phyloP scores from a whole-genome alignment of 352 stramenopile genomes.

The Phytophthora meadii region DNA sequence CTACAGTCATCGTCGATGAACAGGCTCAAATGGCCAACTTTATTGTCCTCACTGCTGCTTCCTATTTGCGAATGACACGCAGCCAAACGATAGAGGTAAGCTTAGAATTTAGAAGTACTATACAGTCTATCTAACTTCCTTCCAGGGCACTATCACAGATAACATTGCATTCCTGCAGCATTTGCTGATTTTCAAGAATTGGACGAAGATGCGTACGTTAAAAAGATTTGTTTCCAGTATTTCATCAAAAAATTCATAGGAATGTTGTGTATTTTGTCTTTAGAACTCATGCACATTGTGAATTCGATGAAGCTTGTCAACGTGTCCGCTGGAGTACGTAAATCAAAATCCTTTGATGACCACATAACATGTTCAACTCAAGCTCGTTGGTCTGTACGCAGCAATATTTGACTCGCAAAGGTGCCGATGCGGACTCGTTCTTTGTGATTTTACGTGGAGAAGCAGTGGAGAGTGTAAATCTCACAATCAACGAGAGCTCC shows the following conservation, averaged over 20 bases:
- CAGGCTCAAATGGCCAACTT: slow-evolving; percentile 79
- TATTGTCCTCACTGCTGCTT: slow-evolving; percentile 83
- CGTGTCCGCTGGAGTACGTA: slow-evolving; percentile 55
- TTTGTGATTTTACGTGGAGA: slow-evolving; percentile 80
- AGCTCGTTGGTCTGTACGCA: slow-evolving; percentile 21
- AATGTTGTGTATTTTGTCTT: background rate
- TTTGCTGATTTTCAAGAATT: slow-evolving; percentile 78
- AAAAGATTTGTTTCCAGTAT: no score
- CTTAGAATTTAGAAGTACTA: no score
- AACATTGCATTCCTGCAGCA: slow-evolving; percentile 87
- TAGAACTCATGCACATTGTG: slow-evolving; percentile 86
- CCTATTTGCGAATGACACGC: slow-evolving; percentile 83
- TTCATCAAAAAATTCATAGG: background rate
- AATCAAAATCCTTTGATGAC: background rate
- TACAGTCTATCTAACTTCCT: no score
- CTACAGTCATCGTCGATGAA: slow-evolving; percentile 79
- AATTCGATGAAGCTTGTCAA: slow-evolving; percentile 86
- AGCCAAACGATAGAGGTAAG: slow-evolving; percentile 75
- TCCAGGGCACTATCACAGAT: slow-evolving; percentile 79
- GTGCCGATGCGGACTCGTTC: slow-evolving; percentile 78
- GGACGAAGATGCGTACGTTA: slow-evolving; percentile 83
- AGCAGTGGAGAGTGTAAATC: slow-evolving; percentile 70
- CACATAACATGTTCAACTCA: slow-evolving; percentile 2
- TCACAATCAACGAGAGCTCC: slow-evolving; percentile 66
- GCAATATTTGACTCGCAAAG: slow-evolving; percentile 85